These are phyloP conservation scores for Polysphondylium violaceum DNA, from an alignment of 78 protist genomes.

Conservation along the genomic window DNA sequence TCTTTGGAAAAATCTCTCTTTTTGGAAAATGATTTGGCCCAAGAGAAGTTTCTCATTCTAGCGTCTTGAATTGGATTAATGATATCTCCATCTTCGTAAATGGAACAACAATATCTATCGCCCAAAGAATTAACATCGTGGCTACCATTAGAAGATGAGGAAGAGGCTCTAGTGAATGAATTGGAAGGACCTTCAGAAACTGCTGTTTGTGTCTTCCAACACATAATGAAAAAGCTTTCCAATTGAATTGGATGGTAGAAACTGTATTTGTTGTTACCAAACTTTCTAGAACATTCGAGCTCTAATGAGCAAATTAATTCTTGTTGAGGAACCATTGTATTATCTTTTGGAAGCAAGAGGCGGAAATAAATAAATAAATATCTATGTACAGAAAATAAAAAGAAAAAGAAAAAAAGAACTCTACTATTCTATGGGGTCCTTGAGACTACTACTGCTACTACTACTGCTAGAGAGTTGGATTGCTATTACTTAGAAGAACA, in stretches of 20 bases:
- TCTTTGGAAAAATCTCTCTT: slow-evolving; percentile 60
- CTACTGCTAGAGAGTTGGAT: no score
- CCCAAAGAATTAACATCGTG: neutral
- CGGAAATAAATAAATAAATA: no score
- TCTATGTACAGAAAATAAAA: no score
- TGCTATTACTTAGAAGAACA: no score
- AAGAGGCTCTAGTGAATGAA: neutral
- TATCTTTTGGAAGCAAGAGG: no score
- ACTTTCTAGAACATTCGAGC: slow-evolving; percentile 45
- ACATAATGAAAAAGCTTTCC: slow-evolving; percentile 39
- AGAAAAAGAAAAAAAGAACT: no score
- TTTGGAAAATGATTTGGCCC: slow-evolving; percentile 65
- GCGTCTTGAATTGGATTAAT: slow-evolving; percentile 22
- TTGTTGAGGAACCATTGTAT: slow-evolving; percentile 60
- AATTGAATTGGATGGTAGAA: slow-evolving; percentile 64
- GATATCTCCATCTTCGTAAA: slow-evolving; percentile 62
- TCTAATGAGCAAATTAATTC: slow-evolving; percentile 44
- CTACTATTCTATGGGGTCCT: no score
- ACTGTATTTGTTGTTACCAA: slow-evolving; percentile 36
- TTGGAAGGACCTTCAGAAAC: neutral
- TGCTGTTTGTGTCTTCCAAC: slow-evolving; percentile 49
- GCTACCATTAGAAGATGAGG: neutral
- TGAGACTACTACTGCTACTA: no score
- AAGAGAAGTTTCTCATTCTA: slow-evolving; percentile 48
- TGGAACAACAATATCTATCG: slow-evolving; percentile 67